A percentile compares a stretch with the other conserved stretches of the same genome.
Evolutionary conservation across 805 yeast genomes (phyloP).

Genomic region (Candida insectorum): DNA sequence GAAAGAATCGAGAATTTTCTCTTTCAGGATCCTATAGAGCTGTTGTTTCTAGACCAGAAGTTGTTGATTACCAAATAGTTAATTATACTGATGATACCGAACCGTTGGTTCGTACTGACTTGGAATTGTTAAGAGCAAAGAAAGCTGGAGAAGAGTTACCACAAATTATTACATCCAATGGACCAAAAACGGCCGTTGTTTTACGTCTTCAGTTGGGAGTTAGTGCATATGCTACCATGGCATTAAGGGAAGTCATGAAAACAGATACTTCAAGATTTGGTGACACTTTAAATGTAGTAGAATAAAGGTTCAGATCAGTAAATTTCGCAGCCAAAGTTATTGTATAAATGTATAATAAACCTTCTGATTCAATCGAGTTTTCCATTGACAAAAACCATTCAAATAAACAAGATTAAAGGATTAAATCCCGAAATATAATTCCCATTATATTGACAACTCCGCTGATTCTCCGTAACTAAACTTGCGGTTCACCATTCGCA

Average conservation of each 20-base stretch:
- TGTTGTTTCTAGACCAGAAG: constrained; percentile 62
- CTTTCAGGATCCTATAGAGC: constrained; percentile 86
- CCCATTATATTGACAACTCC: no score
- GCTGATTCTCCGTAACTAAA: no score
- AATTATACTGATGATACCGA: constrained; percentile 59
- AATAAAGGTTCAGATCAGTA: constrained; percentile 1
- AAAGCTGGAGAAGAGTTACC: constrained; percentile 23
- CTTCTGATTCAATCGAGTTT: no score
- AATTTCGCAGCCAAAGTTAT: background rate
- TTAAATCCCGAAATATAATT: no score
- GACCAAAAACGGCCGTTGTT: constrained; percentile 62
- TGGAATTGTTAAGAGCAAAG: constrained; percentile 38
- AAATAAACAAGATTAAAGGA: no score
- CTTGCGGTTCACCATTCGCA: no score
- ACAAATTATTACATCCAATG: constrained; percentile 23
- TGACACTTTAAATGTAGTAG: constrained; percentile 13
- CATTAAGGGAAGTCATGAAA: constrained; percentile 84
- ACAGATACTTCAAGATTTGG: constrained; percentile 55
- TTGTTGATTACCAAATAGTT: constrained; percentile 59
- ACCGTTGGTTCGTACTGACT: constrained; percentile 77
- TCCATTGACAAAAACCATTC: no score
- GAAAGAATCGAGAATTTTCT: constrained; percentile 85
- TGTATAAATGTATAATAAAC: no score
- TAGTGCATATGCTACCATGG: constrained; percentile 97
- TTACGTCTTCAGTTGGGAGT: constrained; percentile 75